phyloP scores from a whole-genome alignment of 1,284 basidiomycete genomes.

The Irpex sp. region DNA sequence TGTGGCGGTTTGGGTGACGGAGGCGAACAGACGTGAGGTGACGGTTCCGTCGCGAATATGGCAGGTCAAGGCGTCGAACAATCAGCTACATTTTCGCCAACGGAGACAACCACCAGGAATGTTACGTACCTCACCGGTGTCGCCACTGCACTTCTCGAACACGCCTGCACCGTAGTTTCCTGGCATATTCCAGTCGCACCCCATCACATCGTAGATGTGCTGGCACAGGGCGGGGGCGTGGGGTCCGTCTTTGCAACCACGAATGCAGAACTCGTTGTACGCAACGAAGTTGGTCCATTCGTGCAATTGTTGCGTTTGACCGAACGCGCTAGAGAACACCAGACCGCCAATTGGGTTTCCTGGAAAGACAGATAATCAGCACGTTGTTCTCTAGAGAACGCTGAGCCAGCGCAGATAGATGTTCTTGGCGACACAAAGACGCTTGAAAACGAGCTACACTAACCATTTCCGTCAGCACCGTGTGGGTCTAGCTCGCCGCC shows the following conservation, averaged over 20 bases:
- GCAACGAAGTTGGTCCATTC: slow-evolving; percentile 73
- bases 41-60: background rate
- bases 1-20: background rate
- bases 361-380: slow-evolving; percentile 12
- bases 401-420: background rate
- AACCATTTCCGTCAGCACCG: slow-evolving; percentile 55
- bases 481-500: slow-evolving; percentile 66
- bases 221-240: slow-evolving; percentile 60
- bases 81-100: slow-evolving; percentile 3
- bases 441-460: slow-evolving; percentile 5
- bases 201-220: slow-evolving; percentile 65
- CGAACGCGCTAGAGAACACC: slow-evolving; percentile 72
- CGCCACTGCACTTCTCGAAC: slow-evolving; percentile 56
- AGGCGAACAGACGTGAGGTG: background rate
- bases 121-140: slow-evolving; percentile 43
- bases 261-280: slow-evolving; percentile 65
- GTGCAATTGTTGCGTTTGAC: slow-evolving; percentile 50
- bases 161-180: slow-evolving; percentile 53
- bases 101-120: background rate
- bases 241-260: slow-evolving; percentile 63
- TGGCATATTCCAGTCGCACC: slow-evolving; percentile 70
- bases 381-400: background rate
- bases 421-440: background rate
- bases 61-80: background rate
- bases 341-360: slow-evolving; percentile 68